Percentiles rank a stretch among this genome's conserved stretches.
Conservation (phyloP, 106 monocot species). For the Dioscorea zingiberensis region DNA sequence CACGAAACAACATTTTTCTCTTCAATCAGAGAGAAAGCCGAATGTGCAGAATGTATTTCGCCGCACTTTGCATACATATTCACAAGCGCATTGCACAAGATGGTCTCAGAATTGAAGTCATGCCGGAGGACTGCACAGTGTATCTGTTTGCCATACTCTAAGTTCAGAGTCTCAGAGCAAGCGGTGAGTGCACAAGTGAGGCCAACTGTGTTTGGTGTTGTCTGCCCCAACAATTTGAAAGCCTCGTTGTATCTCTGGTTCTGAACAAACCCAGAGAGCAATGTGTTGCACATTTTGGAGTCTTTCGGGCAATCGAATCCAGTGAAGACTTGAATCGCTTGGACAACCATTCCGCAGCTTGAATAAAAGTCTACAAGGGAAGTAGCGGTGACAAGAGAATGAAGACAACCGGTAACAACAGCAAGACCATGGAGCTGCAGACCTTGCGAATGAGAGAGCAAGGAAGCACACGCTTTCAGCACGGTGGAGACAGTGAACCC, state of each 20-base stretch:
- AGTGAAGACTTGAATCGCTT: slow-evolving; percentile 20
- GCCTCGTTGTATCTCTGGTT: slow-evolving; percentile 23
- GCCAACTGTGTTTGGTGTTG: slow-evolving; percentile 6
- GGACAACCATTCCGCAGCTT: slow-evolving; percentile 18
- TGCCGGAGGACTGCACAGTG: slow-evolving; percentile 24
- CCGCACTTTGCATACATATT: slow-evolving; percentile 55
- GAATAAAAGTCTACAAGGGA: slow-evolving; percentile 32
- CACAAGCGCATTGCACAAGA: slow-evolving; percentile 32
- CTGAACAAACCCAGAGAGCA: slow-evolving; percentile 20
- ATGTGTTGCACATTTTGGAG: slow-evolving; percentile 18
- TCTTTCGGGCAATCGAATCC: slow-evolving; percentile 21
- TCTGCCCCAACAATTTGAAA: slow-evolving; percentile 15
- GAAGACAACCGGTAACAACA: background rate
- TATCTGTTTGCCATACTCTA: slow-evolving; percentile 31
- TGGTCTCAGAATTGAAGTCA: slow-evolving; percentile 21
- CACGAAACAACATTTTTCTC: slow-evolving; percentile 37
- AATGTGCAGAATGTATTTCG: background rate
- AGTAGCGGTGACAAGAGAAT: slow-evolving; percentile 25
- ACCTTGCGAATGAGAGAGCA: slow-evolving; percentile 2
- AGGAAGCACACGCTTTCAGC: slow-evolving; percentile 25
- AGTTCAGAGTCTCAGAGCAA: slow-evolving; percentile 19
- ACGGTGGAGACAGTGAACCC: slow-evolving; percentile 34
- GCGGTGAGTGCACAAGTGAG: slow-evolving; percentile 31
- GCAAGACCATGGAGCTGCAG: slow-evolving; percentile 35
- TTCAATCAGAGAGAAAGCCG: slow-evolving; percentile 11